These are phyloP conservation scores for Tetracladium setigerum DNA, from an alignment of 495 filamentous ascomycete species.

Conservation along the genomic window DNA sequence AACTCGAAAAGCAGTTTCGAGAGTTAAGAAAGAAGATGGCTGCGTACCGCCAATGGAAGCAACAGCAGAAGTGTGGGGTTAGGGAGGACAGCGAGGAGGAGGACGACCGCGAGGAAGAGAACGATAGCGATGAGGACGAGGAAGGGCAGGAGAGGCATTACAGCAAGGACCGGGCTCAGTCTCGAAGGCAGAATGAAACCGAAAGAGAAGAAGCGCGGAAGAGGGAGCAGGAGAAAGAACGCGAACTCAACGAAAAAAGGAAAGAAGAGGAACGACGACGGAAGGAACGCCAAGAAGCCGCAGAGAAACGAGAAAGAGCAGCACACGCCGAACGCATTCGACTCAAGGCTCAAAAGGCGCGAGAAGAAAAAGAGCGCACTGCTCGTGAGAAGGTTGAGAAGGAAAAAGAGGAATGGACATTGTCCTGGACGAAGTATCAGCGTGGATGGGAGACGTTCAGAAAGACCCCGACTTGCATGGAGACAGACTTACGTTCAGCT, in stretches of 20 bases:
- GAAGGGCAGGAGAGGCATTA: not conserved
- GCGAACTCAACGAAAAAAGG: no score
- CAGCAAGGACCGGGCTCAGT: not conserved
- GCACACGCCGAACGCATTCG: not conserved
- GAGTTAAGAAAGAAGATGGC: constrained; percentile 4
- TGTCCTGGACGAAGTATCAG: constrained; percentile 12
- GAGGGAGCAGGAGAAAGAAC: no score
- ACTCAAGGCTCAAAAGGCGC: not conserved
- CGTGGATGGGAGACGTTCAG: constrained; percentile 6
- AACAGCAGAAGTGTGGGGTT: not conserved
- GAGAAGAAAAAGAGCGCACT: constrained; percentile 8
- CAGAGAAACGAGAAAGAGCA: not conserved
- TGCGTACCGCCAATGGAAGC: not conserved
- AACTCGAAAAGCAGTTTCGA: not conserved
- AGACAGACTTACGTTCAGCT: constrained; percentile 1
- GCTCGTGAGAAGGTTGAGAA: constrained; percentile 8
- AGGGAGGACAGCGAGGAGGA: not conserved
- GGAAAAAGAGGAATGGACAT: constrained; percentile 10
- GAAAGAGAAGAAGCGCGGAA: not conserved
- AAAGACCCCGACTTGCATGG: not conserved
- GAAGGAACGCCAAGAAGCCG: constrained; percentile 4
- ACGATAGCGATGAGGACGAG: not conserved
- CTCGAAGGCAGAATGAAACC: constrained; percentile 6
- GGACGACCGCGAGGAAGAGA: not conserved
- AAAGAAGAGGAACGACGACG: no score